Evolutionary conservation across 2,329 filamentous ascomycete genomes (phyloP), one percentile per base, ranked within the genome.

Genomic region (Drechmeria coniospora): DNA sequence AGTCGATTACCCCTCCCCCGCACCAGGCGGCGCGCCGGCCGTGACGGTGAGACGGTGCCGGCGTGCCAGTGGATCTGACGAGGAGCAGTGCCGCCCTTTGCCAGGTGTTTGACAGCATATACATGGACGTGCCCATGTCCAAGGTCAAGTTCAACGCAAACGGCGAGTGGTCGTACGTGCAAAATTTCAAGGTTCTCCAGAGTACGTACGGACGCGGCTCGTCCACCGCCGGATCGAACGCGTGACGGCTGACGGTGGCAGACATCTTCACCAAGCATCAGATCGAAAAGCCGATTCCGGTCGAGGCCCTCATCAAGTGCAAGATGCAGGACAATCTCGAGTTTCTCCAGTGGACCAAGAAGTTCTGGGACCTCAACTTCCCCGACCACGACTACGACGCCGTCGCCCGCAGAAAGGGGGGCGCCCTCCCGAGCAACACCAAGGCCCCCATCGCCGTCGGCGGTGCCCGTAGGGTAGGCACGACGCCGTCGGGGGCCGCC

Each of bases 301-400:
- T 95, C 51, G 74, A 93, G 54, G 65, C 69, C 32, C 74, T 98
- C 34, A 73, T 90, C 45, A 98, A 95, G 58, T 98, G 90, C 68
- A 94, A 93, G 66, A 98, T 98, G 87, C 90, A 98, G 68, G 90
- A 98, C 57, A 98, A 98, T 63, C 79, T 98, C 44, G 90, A 95
- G 51, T 98, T 98, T 54, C 66, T 98, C 35, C 90, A 98, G 61
- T 98, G 84, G 79, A 77, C 77, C 33, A 98, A 98, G 70, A 68
- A 70, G 43, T 94, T 84, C 63, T 98, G 90, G 90, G 90, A 98
- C 49, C 82, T 94, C 51, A 84, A 94, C 65, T 98, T 82, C 58
- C 90, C 90, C 6, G 90, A 90, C 33, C 84, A 90, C 45, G 90
- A 95, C 39, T 98, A 98, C 62, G 90, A 98, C 51, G 83, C 90